A percentile compares a stretch with the other conserved stretches of the same genome.
These are phyloP conservation scores for Coemansia sp. DNA, from an alignment of 371 early-diverging fungal genomes.

Conservation along the genomic window DNA sequence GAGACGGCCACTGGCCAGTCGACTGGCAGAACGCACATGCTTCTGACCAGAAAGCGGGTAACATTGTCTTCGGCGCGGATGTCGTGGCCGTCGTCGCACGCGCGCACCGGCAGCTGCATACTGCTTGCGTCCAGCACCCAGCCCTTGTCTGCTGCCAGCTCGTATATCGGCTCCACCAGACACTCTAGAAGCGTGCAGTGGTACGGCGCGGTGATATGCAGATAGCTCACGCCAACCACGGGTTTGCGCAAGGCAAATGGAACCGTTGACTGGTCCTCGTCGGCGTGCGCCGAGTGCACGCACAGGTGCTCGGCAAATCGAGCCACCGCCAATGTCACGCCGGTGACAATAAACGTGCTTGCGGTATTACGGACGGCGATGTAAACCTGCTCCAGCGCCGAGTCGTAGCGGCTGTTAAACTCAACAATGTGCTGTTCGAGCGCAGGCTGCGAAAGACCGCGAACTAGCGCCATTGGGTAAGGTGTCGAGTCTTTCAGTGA, in stretches of 20 bases:
- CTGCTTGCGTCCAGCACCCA: slow-evolving; percentile 56
- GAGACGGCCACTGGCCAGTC: too few species aligned
- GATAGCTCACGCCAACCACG: slow-evolving; percentile 71
- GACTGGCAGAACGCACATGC: too few species aligned
- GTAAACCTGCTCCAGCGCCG: slow-evolving; percentile 48
- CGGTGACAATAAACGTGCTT: slow-evolving; percentile 27
- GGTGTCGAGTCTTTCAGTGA: neutral
- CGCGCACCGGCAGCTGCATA: slow-evolving; percentile 73
- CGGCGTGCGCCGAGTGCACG: too few species aligned
- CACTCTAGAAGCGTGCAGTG: slow-evolving; percentile 65
- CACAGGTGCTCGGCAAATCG: too few species aligned
- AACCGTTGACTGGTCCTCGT: too few species aligned
- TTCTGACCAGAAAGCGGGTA: too few species aligned
- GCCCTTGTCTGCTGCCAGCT: slow-evolving; percentile 5
- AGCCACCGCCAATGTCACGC: too few species aligned
- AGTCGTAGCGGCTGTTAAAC: slow-evolving; percentile 8
- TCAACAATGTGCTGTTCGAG: neutral
- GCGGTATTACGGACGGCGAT: slow-evolving; percentile 78
- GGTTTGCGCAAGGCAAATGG: too few species aligned
- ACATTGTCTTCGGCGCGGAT: slow-evolving; percentile 21
- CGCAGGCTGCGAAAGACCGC: neutral
- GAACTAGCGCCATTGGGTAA: slow-evolving; percentile 14
- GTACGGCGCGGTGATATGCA: slow-evolving; percentile 82
- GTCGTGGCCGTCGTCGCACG: slow-evolving; percentile 64
- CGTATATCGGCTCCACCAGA: slow-evolving; percentile 54